Percentiles rank a stretch among this genome's conserved stretches.
Evolutionary conservation across 1,284 basidiomycete genomes (phyloP).

Genomic region (Pyrrhoderma lamaoense): DNA sequence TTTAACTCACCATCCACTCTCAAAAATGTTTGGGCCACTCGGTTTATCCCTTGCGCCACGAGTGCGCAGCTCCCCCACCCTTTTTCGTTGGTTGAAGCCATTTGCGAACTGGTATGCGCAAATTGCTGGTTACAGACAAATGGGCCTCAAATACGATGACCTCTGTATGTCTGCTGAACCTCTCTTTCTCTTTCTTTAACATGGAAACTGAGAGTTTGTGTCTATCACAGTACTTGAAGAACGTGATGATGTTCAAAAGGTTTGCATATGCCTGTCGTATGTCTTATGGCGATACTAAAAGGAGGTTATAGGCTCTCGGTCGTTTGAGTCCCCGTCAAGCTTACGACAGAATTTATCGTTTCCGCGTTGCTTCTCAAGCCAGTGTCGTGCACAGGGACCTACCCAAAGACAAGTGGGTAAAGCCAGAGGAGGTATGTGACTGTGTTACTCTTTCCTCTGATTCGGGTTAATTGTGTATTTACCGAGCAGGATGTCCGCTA

Average conservation of each 20-base stretch:
- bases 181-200: conserved; percentile 16
- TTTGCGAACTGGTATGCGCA: conserved; percentile 82
- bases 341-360: conserved; percentile 90
- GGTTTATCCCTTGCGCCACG: conserved; percentile 74
- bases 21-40: conserved; percentile 58
- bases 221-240: conserved; percentile 73
- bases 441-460: conserved; percentile 25
- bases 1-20: conserved; percentile 16
- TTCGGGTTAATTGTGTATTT: conserved; percentile 3
- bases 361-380: conserved; percentile 79
- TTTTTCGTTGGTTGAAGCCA: conserved; percentile 67
- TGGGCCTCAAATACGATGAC: conserved; percentile 95
- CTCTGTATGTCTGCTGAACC: conserved; percentile 53
- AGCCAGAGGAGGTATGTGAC: conserved; percentile 72
- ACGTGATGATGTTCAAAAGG: conserved; percentile 78
- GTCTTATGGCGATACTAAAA: too few relatives aligned
- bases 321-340: conserved; percentile 76
- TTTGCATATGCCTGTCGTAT: conserved; percentile 30
- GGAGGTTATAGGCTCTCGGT: conserved; percentile 56
- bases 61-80: conserved; percentile 62
- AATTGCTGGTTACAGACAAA: conserved; percentile 77
- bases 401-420: conserved; percentile 82
- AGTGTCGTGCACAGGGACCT: conserved; percentile 78
- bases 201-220: conserved; percentile 17
- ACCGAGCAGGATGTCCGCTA: conserved; percentile 79